These are phyloP conservation scores for Corinectria fuckeliana DNA, from an alignment of 2,329 filamentous ascomycete genomes.

Conservation along the genomic window DNA sequence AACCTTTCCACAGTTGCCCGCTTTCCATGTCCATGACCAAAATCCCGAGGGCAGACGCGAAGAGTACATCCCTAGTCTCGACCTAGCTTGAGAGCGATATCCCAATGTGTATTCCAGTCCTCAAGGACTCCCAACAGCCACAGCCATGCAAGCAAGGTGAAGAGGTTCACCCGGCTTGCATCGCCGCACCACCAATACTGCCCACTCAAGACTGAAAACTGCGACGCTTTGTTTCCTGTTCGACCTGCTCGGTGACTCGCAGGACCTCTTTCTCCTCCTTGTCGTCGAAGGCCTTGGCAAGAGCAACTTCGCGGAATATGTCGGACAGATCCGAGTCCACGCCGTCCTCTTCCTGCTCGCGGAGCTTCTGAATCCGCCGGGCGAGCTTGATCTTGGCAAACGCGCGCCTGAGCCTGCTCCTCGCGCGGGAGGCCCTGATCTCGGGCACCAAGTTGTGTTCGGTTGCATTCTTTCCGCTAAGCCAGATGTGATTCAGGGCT, in stretches of 20 bases:
- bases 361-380: slow-evolving; percentile 94
- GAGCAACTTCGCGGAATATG: slow-evolving; percentile 89
- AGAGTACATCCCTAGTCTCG: background rate
- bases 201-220: slow-evolving; percentile 32
- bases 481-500: slow-evolving; percentile 84
- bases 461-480: slow-evolving; percentile 87
- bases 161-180: background rate
- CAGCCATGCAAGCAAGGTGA: background rate
- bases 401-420: slow-evolving; percentile 87
- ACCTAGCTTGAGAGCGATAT: slow-evolving; percentile 10
- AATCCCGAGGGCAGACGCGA: background rate
- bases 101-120: background rate
- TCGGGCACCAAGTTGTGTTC: slow-evolving; percentile 98
- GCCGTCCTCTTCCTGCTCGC: slow-evolving; percentile 85
- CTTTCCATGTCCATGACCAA: slow-evolving; percentile 5
- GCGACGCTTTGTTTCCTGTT: slow-evolving; percentile 54
- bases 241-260: slow-evolving; percentile 66
- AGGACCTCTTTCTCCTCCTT: slow-evolving; percentile 80
- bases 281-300: slow-evolving; percentile 85
- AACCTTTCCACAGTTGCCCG: slow-evolving; percentile 6
- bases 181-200: background rate
- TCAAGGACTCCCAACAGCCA: background rate
- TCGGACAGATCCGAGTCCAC: slow-evolving; percentile 69
- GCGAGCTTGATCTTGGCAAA: slow-evolving; percentile 96
- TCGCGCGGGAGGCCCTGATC: slow-evolving; percentile 91